phyloP scores from a whole-genome alignment of 202 grass and related monocot genomes.

The Carex arenaria region DNA sequence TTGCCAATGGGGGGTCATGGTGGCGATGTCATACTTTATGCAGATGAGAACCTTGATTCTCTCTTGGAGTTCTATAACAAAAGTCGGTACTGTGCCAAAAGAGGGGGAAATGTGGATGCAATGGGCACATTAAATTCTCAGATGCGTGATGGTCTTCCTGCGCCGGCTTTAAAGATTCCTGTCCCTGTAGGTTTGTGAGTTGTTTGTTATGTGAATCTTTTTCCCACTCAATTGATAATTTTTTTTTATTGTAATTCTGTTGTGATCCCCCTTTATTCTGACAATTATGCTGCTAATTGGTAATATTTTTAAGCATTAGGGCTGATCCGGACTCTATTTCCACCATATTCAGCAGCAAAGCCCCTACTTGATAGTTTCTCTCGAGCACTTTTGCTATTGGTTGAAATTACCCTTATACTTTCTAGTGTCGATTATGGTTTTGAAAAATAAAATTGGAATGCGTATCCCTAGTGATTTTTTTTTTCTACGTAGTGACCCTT shows the following conservation, averaged over 20 bases:
- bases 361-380: neutral
- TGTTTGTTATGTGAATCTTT: neutral
- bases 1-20: constrained; percentile 81
- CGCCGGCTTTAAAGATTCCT: constrained; percentile 65
- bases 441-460: neutral
- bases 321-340: neutral
- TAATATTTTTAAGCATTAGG: neutral
- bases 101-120: constrained; percentile 77
- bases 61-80: constrained; percentile 82
- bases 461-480: neutral
- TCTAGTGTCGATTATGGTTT: neutral
- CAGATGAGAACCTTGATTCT: constrained; percentile 63
- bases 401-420: neutral
- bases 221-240: neutral
- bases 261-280: neutral
- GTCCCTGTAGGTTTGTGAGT: constrained; percentile 85
- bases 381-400: neutral
- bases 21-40: constrained; percentile 77
- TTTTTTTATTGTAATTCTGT: constrained; percentile 4
- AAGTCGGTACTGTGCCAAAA: constrained; percentile 60
- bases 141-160: constrained; percentile 67
- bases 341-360: neutral
- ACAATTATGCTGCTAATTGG: neutral
- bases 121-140: constrained; percentile 64
- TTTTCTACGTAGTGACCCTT: neutral